phyloP scores from a whole-genome alignment of 148 eudicot genomes.

The Camellia sinensis region DNA sequence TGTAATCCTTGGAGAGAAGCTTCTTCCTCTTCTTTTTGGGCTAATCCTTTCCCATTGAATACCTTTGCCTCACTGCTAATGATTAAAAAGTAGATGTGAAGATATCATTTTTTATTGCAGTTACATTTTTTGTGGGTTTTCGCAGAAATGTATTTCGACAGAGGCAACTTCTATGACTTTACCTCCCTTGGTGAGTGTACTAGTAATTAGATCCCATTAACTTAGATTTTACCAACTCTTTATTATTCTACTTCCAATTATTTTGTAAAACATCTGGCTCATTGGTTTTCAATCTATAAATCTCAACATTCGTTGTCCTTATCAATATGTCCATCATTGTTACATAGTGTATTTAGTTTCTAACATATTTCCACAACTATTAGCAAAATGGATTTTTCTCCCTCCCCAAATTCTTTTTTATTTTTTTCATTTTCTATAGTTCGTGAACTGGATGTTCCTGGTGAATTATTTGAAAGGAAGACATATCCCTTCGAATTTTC shows the following conservation, averaged over 20 bases:
- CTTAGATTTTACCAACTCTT: not conserved
- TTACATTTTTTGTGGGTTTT: constrained; percentile 27
- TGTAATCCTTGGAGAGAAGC: not conserved
- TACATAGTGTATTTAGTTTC: not conserved
- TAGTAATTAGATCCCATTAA: not conserved
- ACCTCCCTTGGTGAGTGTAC: constrained; percentile 82
- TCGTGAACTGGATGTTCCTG: constrained; percentile 97
- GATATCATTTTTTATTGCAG: not conserved
- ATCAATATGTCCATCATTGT: not conserved
- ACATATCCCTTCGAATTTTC: constrained; percentile 92
- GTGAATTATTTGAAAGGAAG: constrained; percentile 91
- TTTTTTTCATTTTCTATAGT: constrained; percentile 42
- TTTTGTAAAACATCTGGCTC: not conserved
- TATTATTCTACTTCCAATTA: not conserved
- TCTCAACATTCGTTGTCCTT: not conserved
- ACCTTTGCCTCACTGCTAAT: not conserved
- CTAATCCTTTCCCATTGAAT: not conserved
- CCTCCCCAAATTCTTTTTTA: too few relatives aligned
- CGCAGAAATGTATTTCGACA: constrained; percentile 97
- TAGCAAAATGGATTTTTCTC: not conserved
- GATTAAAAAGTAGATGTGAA: not conserved
- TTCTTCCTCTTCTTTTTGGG: not conserved
- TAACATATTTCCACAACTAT: not conserved
- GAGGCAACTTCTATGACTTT: constrained; percentile 93
- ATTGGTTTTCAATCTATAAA: not conserved